A percentile compares a stretch with the other conserved stretches of the same genome.
Conservation (phyloP, 495 filamentous ascomycete genomes). For the Cetradonia linearis region DNA sequence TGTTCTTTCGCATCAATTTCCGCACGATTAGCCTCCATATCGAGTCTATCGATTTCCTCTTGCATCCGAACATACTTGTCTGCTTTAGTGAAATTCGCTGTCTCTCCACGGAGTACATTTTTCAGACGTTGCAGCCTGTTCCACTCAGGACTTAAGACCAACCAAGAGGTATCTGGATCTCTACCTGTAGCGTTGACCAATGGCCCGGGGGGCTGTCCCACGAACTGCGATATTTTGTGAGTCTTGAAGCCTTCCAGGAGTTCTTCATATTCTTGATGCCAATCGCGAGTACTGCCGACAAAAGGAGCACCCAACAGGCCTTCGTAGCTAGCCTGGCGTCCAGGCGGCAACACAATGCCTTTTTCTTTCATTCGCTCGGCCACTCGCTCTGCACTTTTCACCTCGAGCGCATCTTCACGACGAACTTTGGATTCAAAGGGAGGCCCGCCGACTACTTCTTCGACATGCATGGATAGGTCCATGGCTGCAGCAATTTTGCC, state of each 20-base stretch:
- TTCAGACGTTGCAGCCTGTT: not conserved
- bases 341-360: constrained; percentile 31
- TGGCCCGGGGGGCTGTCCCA: constrained; percentile 3
- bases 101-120: constrained; percentile 27
- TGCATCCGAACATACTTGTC: constrained; percentile 27
- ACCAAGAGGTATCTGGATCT: constrained; percentile 18
- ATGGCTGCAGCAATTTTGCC: constrained; percentile 43
- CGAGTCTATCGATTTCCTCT: constrained; percentile 27
- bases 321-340: constrained; percentile 29
- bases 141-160: constrained; percentile 20
- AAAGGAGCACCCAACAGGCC: constrained; percentile 18
- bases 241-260: constrained; percentile 20
- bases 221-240: constrained; percentile 17
- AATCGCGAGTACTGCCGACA: constrained; percentile 17
- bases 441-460: constrained; percentile 36
- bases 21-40: constrained; percentile 25
- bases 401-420: constrained; percentile 29
- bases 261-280: constrained; percentile 24
- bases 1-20: constrained; percentile 29
- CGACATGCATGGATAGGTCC: constrained; percentile 44
- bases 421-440: constrained; percentile 16
- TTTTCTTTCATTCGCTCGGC: constrained; percentile 30
- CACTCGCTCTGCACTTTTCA: constrained; percentile 31
- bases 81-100: constrained; percentile 25
- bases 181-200: not conserved